These are phyloP conservation scores for Tolypocladium paradoxum DNA, from an alignment of 2,329 filamentous ascomycete species.

Conservation along the genomic window DNA sequence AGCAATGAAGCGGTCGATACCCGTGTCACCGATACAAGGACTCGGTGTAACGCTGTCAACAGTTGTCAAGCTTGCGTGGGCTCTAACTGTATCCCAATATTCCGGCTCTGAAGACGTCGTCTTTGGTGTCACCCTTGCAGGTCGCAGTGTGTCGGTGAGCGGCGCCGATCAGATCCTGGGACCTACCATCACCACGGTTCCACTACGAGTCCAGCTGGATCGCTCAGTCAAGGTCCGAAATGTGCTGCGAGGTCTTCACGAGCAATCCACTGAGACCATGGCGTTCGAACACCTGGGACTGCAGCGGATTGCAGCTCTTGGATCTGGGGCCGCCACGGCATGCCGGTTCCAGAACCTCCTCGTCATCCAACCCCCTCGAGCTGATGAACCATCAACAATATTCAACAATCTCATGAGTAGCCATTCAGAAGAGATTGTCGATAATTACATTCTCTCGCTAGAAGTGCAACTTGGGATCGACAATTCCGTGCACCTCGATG, in stretches of 20 bases:
- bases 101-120: slow-evolving; percentile 25
- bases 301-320: slow-evolving; percentile 10
- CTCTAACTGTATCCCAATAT: slow-evolving; percentile 38
- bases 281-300: slow-evolving; percentile 10
- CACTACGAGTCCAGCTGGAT: slow-evolving; percentile 27
- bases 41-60: slow-evolving; percentile 17
- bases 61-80: slow-evolving; percentile 30
- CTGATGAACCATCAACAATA: background rate
- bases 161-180: slow-evolving; percentile 12
- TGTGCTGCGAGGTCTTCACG: slow-evolving; percentile 6
- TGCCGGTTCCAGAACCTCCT: slow-evolving; percentile 18
- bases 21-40: background rate
- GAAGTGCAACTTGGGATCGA: background rate
- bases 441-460: background rate
- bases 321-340: slow-evolving; percentile 4
- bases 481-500: background rate
- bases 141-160: slow-evolving; percentile 16
- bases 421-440: slow-evolving; percentile 1
- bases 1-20: slow-evolving; percentile 30
- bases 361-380: slow-evolving; percentile 13
- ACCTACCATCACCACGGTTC: slow-evolving; percentile 30
- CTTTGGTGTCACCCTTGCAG: slow-evolving; percentile 32
- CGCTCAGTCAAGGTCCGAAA: background rate
- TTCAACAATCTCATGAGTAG: slow-evolving; percentile 1
- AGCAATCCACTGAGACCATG: slow-evolving; percentile 8